These are phyloP conservation scores for Morella rubra DNA, from an alignment of 306 rosid genomes.

Conservation along the genomic window DNA sequence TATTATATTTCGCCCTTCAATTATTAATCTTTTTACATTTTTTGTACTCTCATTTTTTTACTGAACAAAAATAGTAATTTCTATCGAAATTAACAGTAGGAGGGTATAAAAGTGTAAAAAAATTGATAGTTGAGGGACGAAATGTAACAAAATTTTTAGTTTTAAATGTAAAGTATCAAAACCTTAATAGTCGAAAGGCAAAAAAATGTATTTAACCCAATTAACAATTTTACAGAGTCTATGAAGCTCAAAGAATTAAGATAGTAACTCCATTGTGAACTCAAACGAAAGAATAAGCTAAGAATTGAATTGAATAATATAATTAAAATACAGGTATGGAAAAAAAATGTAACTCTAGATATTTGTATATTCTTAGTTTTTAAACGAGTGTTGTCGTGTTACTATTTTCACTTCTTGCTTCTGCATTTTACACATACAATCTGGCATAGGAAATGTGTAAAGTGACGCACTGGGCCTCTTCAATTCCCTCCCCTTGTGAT, in stretches of 20 bases:
- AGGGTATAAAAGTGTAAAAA: too few relatives aligned
- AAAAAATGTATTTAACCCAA: too few relatives aligned
- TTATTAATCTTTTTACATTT: too few relatives aligned
- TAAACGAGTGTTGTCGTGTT: conserved; percentile 16
- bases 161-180: too few relatives aligned
- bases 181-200: too few relatives aligned
- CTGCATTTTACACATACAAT: conserved; percentile 67
- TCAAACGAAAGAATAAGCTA: conserved; percentile 26
- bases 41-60: too few relatives aligned
- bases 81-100: too few relatives aligned
- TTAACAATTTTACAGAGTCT: neutral
- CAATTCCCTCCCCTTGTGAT: conserved; percentile 31
- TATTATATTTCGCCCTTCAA: too few relatives aligned
- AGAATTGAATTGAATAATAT: conserved; percentile 30
- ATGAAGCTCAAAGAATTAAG: conserved; percentile 20
- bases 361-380: conserved; percentile 22
- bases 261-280: conserved; percentile 12
- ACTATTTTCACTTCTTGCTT: conserved; percentile 15
- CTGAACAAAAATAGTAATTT: too few relatives aligned
- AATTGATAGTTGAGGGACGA: too few relatives aligned
- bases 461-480: conserved; percentile 68
- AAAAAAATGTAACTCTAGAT: too few relatives aligned
- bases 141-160: too few relatives aligned
- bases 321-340: neutral
- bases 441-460: conserved; percentile 87